Evolutionary conservation across 2,329 filamentous ascomycete species (phyloP).

Genomic region (Bipolaris oryzae): DNA sequence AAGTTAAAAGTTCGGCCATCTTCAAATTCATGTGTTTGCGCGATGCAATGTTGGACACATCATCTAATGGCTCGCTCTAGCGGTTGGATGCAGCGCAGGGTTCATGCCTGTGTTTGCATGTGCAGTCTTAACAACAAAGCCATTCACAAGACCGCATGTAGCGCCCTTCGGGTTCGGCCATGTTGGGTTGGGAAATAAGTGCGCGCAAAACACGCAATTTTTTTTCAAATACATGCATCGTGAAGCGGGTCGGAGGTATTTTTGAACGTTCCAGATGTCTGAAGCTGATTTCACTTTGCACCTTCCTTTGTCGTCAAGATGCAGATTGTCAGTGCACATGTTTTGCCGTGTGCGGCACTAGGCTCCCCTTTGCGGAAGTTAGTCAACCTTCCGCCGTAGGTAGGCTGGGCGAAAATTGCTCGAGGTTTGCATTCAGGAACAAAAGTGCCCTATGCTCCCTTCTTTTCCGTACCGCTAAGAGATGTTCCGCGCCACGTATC

Average conservation of each 20-base stretch:
- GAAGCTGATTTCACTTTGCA: constrained; percentile 6
- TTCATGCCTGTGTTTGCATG: constrained; percentile 10
- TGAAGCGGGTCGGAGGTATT: constrained; percentile 10
- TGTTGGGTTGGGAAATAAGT: constrained; percentile 7
- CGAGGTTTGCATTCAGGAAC: constrained; percentile 17
- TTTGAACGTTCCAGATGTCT: constrained; percentile 2
- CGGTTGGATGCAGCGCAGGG: constrained; percentile 4
- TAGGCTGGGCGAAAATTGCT: constrained; percentile 8
- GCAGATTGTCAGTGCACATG: constrained; percentile 10
- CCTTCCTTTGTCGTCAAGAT: constrained; percentile 16
- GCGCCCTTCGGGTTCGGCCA: constrained; percentile 15
- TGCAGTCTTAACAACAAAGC: constrained; percentile 3
- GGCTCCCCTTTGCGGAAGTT: constrained; percentile 2
- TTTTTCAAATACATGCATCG: constrained; percentile 8
- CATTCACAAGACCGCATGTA: constrained; percentile 23
- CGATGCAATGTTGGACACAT: constrained; percentile 1
- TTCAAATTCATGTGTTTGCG: neutral
- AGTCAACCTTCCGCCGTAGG: neutral
- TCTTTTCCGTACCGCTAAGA: constrained; percentile 1
- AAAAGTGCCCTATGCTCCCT: constrained; percentile 3
- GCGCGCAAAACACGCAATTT: constrained; percentile 5
- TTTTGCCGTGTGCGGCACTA: constrained; percentile 7
- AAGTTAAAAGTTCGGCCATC: neutral
- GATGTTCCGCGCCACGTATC: constrained; percentile 11
- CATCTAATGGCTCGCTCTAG: constrained; percentile 8